Evolutionary conservation across 2,329 filamentous ascomycete genomes (phyloP).

Genomic region (Colletotrichum gigasporum): DNA sequence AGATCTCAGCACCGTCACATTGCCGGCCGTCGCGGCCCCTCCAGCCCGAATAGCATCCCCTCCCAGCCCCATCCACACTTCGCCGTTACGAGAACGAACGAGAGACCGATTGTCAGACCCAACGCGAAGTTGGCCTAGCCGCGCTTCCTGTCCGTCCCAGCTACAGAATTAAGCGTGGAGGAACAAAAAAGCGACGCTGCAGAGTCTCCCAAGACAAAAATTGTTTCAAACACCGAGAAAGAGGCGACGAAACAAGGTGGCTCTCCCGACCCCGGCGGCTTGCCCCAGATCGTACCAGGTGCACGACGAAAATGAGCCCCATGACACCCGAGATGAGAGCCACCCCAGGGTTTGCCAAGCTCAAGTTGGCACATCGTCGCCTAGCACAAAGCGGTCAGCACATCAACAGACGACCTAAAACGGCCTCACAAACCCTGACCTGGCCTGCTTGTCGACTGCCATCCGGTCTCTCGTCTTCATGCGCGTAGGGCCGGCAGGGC

Average conservation of each 20-base stretch:
- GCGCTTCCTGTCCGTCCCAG: too few relatives aligned
- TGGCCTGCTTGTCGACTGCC: conserved; percentile 19
- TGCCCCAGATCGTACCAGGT: conserved; percentile 10
- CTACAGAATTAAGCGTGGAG: too few relatives aligned
- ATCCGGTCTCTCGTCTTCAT: conserved; percentile 28
- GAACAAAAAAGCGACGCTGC: conserved; percentile 8
- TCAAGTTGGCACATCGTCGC: conserved; percentile 5
- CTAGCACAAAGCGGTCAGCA: not conserved
- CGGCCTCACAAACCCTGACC: conserved; percentile 27
- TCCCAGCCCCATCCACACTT: not conserved
- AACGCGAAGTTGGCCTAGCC: not conserved
- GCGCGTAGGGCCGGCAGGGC: conserved; percentile 6
- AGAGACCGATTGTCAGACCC: not conserved
- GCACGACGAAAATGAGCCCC: not conserved
- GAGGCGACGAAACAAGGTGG: conserved; percentile 26
- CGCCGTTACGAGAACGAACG: conserved; percentile 13
- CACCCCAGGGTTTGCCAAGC: conserved; percentile 7
- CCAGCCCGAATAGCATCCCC: too few relatives aligned
- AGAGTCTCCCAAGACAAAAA: conserved; percentile 24
- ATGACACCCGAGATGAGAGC: not conserved
- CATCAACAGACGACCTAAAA: conserved; percentile 21
- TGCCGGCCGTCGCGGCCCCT: not conserved
- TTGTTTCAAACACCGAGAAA: conserved; percentile 24
- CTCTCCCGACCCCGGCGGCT: not conserved
- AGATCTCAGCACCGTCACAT: not conserved